A percentile compares a stretch with the other conserved stretches of the same genome.
Evolutionary conservation across 2,329 filamentous ascomycete genomes (phyloP).

Genomic region (Xenosphaeropsis pyriputrescens): DNA sequence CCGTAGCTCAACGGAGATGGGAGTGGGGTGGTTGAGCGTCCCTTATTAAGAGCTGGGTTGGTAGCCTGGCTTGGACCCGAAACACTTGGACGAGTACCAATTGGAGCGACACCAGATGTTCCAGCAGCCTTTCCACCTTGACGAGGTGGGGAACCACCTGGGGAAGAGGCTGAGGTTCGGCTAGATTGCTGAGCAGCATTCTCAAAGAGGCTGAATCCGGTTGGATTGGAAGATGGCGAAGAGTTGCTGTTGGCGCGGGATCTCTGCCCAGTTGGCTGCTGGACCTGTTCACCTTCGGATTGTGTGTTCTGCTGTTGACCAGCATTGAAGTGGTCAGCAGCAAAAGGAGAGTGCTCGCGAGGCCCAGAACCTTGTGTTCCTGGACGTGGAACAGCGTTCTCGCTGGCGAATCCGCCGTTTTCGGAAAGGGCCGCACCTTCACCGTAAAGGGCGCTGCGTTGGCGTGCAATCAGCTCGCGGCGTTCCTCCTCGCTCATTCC

Average conservation of each 20-base stretch:
- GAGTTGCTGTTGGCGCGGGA: conserved; percentile 73
- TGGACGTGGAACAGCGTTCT: conserved; percentile 45
- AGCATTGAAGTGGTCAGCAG: conserved; percentile 53
- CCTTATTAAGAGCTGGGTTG: conserved; percentile 42
- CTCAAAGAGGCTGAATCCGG: conserved; percentile 47
- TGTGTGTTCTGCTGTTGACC: conserved; percentile 26
- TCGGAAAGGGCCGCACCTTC: conserved; percentile 56
- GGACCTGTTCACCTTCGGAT: conserved; percentile 15
- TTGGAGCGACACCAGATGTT: conserved; percentile 66
- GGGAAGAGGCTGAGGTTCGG: conserved; percentile 77
- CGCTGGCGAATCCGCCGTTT: conserved; percentile 51
- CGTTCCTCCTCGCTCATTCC: conserved; percentile 90
- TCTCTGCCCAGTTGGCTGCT: conserved; percentile 22
- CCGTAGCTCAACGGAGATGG: conserved; percentile 77
- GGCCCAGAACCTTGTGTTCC: conserved; percentile 49
- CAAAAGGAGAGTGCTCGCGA: conserved; percentile 66
- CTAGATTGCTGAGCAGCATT: conserved; percentile 49
- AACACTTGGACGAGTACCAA: conserved; percentile 72
- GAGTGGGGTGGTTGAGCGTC: conserved; percentile 73
- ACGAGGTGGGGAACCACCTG: conserved; percentile 65
- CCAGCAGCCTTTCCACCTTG: conserved; percentile 43
- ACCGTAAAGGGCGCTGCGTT: conserved; percentile 88
- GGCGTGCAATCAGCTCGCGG: conserved; percentile 87
- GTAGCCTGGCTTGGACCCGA: conserved; percentile 26
- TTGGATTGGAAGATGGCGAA: conserved; percentile 60